Percentiles rank a stretch among this genome's conserved stretches.
Conservation (phyloP, 148 eudicot genomes). For the Polygonum maritimum region DNA sequence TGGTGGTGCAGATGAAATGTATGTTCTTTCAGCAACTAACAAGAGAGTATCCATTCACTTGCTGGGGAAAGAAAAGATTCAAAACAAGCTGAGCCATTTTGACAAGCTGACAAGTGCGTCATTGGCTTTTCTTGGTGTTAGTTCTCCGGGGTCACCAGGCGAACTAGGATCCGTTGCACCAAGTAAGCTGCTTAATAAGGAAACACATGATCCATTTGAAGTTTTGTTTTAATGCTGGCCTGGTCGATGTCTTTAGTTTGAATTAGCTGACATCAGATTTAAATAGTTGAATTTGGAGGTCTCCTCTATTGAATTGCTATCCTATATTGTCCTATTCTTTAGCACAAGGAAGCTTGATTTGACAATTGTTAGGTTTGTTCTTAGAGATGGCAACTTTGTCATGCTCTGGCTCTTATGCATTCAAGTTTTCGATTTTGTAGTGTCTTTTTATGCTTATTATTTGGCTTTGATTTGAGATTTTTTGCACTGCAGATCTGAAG, state of each 20-base stretch:
- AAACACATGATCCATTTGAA: not conserved
- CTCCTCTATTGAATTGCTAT: not conserved
- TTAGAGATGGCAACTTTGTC: not conserved
- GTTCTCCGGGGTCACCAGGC: slow-evolving; percentile 49
- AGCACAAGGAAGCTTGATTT: not conserved
- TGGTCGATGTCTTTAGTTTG: not conserved
- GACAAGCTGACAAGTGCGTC: slow-evolving; percentile 68
- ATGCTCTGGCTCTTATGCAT: not conserved
- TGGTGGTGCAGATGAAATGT: slow-evolving; percentile 84
- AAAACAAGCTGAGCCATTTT: slow-evolving; percentile 61
- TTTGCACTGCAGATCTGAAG: slow-evolving; percentile 55
- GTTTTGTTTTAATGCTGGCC: not conserved
- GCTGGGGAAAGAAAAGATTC: slow-evolving; percentile 77
- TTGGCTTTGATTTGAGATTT: slow-evolving; percentile 9
- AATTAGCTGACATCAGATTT: not conserved
- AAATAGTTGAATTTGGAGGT: not conserved
- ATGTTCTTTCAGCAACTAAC: slow-evolving; percentile 76
- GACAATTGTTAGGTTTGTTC: not conserved
- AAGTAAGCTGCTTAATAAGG: slow-evolving; percentile 36
- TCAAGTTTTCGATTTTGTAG: not conserved
- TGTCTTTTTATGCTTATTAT: not conserved
- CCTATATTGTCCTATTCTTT: not conserved
- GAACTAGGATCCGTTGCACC: slow-evolving; percentile 47
- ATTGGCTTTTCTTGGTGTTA: slow-evolving; percentile 73
- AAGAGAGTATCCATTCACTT: slow-evolving; percentile 68